These are phyloP conservation scores for Globisporangium emineosum DNA, from an alignment of 352 stramenopile genomes.

Conservation along the genomic window DNA sequence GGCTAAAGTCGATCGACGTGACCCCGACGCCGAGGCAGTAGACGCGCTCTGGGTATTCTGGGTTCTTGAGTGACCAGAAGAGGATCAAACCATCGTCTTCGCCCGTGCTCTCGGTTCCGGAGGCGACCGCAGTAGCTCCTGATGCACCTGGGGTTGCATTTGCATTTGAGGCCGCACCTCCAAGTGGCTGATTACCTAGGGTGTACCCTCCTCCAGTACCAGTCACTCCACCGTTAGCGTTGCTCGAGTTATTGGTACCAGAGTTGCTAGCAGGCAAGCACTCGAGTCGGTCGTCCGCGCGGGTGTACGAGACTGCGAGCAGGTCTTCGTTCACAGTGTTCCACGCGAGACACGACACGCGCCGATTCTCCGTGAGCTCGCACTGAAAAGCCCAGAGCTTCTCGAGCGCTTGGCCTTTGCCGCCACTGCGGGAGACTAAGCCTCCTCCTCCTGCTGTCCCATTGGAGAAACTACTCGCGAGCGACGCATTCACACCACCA, in stretches of 20 bases:
- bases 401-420: constrained; percentile 35
- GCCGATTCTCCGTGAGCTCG: constrained; percentile 48
- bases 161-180: neutral
- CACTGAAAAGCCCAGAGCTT: constrained; percentile 79
- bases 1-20: constrained; percentile 89
- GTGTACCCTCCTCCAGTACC: neutral
- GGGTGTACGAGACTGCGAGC: constrained; percentile 87
- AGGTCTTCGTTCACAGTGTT: constrained; percentile 88
- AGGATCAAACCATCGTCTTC: constrained; percentile 79
- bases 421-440: constrained; percentile 7
- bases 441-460: neutral
- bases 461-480: constrained; percentile 17
- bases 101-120: neutral
- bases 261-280: neutral
- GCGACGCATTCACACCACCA: constrained; percentile 15
- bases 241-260: neutral
- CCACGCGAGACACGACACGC: constrained; percentile 80
- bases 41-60: constrained; percentile 89
- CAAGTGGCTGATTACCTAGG: neutral
- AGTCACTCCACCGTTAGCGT: neutral
- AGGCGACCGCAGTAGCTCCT: neutral
- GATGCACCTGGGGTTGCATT: neutral
- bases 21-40: constrained; percentile 73
- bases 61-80: constrained; percentile 93
- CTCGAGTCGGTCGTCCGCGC: constrained; percentile 7